These are phyloP conservation scores for Biscogniauxia mediterranea DNA, from an alignment of 2,329 filamentous ascomycete genomes.

Conservation along the genomic window DNA sequence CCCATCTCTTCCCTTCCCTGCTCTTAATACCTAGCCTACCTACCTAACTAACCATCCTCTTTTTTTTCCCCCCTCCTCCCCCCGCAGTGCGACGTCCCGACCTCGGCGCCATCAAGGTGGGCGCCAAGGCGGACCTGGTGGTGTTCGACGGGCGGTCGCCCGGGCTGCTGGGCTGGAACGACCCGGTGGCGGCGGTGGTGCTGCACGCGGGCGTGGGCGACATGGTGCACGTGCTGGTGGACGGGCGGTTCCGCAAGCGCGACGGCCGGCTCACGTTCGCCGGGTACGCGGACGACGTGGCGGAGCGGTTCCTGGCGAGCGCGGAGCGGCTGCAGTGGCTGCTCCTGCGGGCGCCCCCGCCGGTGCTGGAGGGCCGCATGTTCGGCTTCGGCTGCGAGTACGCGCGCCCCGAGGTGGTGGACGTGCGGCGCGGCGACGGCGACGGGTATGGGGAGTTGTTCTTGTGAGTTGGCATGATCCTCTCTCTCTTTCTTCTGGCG, in stretches of 20 bases:
- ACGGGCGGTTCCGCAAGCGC: conserved; percentile 48
- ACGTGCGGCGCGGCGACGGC: conserved; percentile 18
- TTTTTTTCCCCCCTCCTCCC: no score
- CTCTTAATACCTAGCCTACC: no score
- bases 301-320: conserved; percentile 34
- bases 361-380: conserved; percentile 27
- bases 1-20: no score
- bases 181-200: conserved; percentile 55
- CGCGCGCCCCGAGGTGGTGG: conserved; percentile 17
- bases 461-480: not conserved
- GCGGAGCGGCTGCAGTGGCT: conserved; percentile 33
- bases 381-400: conserved; percentile 17
- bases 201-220: conserved; percentile 54
- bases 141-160: conserved; percentile 51
- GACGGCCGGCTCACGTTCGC: conserved; percentile 35
- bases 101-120: conserved; percentile 46
- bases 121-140: conserved; percentile 54
- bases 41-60: no score
- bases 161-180: conserved; percentile 51
- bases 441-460: conserved; percentile 28
- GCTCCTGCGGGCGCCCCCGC: conserved; percentile 25
- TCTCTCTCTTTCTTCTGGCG: not conserved
- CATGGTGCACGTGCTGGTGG: conserved; percentile 48
- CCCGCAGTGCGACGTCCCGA: conserved; percentile 43
- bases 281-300: conserved; percentile 28